Evolutionary conservation across 768 basidiomycete species (phyloP), one percentile per base, ranked within the genome.

Genomic region (Kwoniella newhampshirensis): DNA sequence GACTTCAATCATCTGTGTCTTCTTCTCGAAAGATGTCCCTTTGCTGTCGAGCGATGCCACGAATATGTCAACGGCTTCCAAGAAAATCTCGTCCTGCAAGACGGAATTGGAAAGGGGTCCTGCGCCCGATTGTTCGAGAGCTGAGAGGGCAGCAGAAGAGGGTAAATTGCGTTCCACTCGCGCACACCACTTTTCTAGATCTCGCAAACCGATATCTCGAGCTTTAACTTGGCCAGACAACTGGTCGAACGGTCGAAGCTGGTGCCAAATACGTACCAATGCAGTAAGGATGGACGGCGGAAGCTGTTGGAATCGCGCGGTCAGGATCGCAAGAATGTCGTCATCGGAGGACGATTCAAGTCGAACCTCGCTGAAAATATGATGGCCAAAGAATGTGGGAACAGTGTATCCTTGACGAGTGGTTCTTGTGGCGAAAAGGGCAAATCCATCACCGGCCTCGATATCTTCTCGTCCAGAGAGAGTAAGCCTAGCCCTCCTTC

Each of bases 1-100:
- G 21, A 83, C 72, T 2, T 73, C 48, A 2, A 85, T 81, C 49
- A 91, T 78, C 13, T 57, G 57, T 17, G 51, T 43, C 23, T 64
- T 36, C 27, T 66, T 54, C 18, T 66, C 63, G 21, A 53, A 23
- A 13, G 71, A 63, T 4, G 52, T 40, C 9, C 60, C 36, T 53
- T 65, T 61, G 26, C 49, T 67, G 23, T 71, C 67, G 17, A 71
- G 23, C 1, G 85, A 81, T 35, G 90, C 89, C 63, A 96, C 90
- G 78, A 99, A 97, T 21, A 94, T 84, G 72, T 98, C 96, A 18
- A 87, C 82, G 0, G 89, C 89, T 70, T 92, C 89, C 39, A 90
- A 79, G 67, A 86, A 92, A 27, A 97, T 84, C 50, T 92, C 90
- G 75, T 98, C 93, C 39, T 91, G 85, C 1, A 93, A 71, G 0